These are phyloP conservation scores for Fraxinus baroniana DNA, from an alignment of 305 asterid species.

Conservation along the genomic window DNA sequence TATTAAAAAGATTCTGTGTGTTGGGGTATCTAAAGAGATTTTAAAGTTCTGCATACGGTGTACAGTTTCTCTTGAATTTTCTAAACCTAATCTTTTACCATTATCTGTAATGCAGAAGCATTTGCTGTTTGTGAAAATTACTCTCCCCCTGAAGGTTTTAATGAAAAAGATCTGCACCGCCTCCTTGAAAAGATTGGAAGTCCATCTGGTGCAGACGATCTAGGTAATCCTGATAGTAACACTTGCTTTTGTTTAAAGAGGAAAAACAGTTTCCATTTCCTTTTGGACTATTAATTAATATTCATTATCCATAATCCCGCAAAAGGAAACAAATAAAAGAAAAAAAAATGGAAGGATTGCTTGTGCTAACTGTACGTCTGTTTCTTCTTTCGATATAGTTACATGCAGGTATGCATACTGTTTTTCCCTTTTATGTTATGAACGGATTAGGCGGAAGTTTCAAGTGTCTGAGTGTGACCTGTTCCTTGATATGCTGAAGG, in stretches of 20 bases:
- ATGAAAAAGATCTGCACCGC: constrained; percentile 75
- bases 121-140: constrained; percentile 91
- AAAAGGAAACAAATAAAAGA: neutral
- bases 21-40: neutral
- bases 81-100: neutral
- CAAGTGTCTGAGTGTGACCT: neutral
- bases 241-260: neutral
- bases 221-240: constrained; percentile 46
- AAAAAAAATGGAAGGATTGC: neutral
- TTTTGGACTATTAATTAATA: neutral
- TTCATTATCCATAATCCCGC: neutral
- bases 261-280: neutral
- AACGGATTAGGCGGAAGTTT: neutral
- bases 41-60: neutral
- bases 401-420: neutral
- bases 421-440: neutral
- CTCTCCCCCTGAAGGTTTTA: constrained; percentile 93
- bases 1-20: neutral
- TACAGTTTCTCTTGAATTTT: neutral
- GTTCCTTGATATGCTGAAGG: neutral
- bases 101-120: constrained; percentile 64
- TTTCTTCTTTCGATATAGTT: neutral
- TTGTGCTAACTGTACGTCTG: neutral
- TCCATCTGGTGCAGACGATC: constrained; percentile 83
- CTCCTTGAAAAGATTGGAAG: constrained; percentile 94